Evolutionary conservation across 208 protist genomes (phyloP), one percentile per base, ranked within the genome.

Genomic region (Tetramitus jugosus): DNA sequence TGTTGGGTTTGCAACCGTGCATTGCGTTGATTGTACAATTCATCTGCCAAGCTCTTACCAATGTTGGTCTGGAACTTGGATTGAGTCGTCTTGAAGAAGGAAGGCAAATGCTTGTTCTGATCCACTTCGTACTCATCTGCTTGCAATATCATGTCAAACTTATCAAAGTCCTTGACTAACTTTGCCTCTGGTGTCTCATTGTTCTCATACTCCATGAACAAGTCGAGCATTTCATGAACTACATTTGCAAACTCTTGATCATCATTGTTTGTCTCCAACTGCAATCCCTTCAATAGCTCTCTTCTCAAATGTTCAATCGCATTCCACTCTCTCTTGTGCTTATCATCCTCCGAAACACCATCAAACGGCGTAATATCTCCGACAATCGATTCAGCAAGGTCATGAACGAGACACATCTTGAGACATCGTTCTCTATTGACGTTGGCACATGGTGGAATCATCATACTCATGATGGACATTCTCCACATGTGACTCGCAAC

Each of bases 401-500:
- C 92, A 81, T 95, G 92, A 71, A 89, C 91, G 8, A 95, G 84
- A 8, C 89, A 89, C 91, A 95, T 92, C n/a, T 83, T 82, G 26
- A 94, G 87, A 80, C 93, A 84, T 46, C 80, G 78, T 60, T 91
- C 76, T n/a, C 82, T 83, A 76, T 94, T 78, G 17, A 95, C 82
- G 20, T 82, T 77, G 31, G 67, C 76, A 81, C 93, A 89, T 40
- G n/a, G n/a, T n/a, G 89, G 89, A 29, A 88, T 93, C 86, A 95
- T 90, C 91, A 95, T 93, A 77, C 87, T 92, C 84, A 94, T 87
- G 23, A 95, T 84, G 2, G 87, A 87, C 85, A 91, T 92, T 78
- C 92, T 88, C 82, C 94, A 94, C 92, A 95, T 95, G 86, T 95
- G 92, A 76, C 91, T 89, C 23, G 89, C 90, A 46, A 95, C 81